Percentiles rank a stretch among this genome's conserved stretches.
Evolutionary conservation across 2,329 filamentous ascomycete species (phyloP).

Genomic region (Periglandula ipomoeae): DNA sequence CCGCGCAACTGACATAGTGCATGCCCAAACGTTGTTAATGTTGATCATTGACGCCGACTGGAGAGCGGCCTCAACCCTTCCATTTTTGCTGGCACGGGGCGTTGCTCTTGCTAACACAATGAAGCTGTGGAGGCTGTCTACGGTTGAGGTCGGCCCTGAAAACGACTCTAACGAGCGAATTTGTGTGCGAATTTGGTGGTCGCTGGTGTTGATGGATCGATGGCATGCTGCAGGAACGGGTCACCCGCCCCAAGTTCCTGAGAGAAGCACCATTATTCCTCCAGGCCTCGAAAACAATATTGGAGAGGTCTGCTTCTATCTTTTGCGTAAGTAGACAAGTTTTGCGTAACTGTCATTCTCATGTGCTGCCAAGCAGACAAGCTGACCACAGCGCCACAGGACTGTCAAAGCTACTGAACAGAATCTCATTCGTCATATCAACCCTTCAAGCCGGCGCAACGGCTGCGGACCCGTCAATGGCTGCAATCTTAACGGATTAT

Average conservation of each 20-base stretch:
- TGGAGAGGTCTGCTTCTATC: slow-evolving; percentile 54
- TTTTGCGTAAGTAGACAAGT: slow-evolving; percentile 45
- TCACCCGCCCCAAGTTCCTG: slow-evolving; percentile 52
- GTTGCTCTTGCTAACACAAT: slow-evolving; percentile 57
- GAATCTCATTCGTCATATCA: slow-evolving; percentile 29
- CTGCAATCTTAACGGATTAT: slow-evolving; percentile 26
- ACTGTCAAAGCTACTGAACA: slow-evolving; percentile 45
- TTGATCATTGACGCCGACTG: slow-evolving; percentile 56
- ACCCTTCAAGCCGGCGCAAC: slow-evolving; percentile 25
- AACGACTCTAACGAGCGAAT: slow-evolving; percentile 53
- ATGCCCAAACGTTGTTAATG: slow-evolving; percentile 58
- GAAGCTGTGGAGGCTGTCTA: slow-evolving; percentile 40
- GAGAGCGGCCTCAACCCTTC: slow-evolving; percentile 36
- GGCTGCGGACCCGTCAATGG: slow-evolving; percentile 24
- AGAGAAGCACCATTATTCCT: slow-evolving; percentile 50
- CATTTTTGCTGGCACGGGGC: slow-evolving; percentile 52
- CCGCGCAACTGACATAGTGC: slow-evolving; percentile 40
- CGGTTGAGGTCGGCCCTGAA: slow-evolving; percentile 40
- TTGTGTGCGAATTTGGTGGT: slow-evolving; percentile 61
- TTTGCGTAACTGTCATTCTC: no score
- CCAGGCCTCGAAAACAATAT: slow-evolving; percentile 51
- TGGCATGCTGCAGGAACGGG: slow-evolving; percentile 64
- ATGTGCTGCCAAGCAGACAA: background rate
- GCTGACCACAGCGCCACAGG: slow-evolving; percentile 24
- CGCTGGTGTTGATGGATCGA: slow-evolving; percentile 60